Base-by-base conservation (phyloP, 75 land plant species). In the Pinus taeda region DNA sequence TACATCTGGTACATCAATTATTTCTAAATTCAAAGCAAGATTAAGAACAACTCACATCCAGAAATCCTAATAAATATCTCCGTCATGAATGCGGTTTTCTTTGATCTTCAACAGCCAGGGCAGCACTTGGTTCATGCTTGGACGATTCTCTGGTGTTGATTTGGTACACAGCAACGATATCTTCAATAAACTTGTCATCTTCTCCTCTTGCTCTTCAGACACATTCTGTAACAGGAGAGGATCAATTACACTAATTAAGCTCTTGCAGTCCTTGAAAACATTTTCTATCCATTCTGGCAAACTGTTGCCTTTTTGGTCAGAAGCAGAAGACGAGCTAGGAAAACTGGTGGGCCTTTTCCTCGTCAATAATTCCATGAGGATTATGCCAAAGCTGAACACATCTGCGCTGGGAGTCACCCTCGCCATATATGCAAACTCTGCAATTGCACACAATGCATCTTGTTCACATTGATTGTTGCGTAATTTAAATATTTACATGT, bases 311-410 rank as follows among this genome's bases (percentile, higher is more conserved):
- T 9, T 9, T 49, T 49, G 55, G n/a, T 33, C 59, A 6, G 78
- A 81, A 20, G 80, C 57, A 39, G 79, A 81, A 26, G 21, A 56
- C 45, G 69, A 80, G 8, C 49, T 59, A 2, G 39, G 45, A 49
- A 62, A 6, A 12, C 75, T 86, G 2, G 93, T 88, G 33, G 93
- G 93, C 66, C 90, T 77, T 57, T n/a, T 80, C 74, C 59, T 77
- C 9, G 90, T 90, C 12, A 90, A 56, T 20, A 90, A 57, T 63
- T 90, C 93, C 86, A 90, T 83, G 20, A 88, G 45, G 5, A 88
- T 57, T 9, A 86, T 60, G 12, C 93, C 93, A 56, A 86, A 88
- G 81, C 93, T 90, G 88, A 88, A 90, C 14, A 90, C 85, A 74
- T 90, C 92, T 1, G 78, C 88, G 64, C 85, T 90, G 4, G 92